Percentiles rank a stretch among this genome's conserved stretches.
These are phyloP conservation scores for Rhizopus microsporus DNA, from an alignment of 371 early-diverging fungal species.

Conservation along the genomic window DNA sequence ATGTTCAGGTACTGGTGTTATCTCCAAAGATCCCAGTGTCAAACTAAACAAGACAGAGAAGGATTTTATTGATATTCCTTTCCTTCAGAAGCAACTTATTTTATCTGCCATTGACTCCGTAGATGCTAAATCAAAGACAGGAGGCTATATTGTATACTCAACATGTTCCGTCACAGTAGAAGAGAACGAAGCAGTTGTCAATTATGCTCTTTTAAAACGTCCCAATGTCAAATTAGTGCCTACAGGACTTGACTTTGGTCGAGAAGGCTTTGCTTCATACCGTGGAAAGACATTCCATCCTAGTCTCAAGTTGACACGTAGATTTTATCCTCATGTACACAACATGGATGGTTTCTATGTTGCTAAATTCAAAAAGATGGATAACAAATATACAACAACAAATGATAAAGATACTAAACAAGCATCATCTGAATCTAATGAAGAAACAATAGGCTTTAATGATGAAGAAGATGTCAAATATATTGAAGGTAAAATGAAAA, in stretches of 20 bases:
- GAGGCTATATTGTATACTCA: slow-evolving; percentile 98
- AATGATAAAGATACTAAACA: slow-evolving; percentile 39
- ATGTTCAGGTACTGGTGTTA: slow-evolving; percentile 99
- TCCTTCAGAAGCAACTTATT: slow-evolving; percentile 95
- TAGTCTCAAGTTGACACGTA: slow-evolving; percentile 79
- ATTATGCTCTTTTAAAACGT: slow-evolving; percentile 94
- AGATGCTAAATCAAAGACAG: slow-evolving; percentile 91
- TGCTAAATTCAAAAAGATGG: slow-evolving; percentile 92
- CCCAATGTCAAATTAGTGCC: slow-evolving; percentile 92
- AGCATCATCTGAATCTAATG: slow-evolving; percentile 19
- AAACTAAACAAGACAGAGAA: slow-evolving; percentile 93
- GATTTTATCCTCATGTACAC: slow-evolving; percentile 98
- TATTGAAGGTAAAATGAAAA: slow-evolving; percentile 46
- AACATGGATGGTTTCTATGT: slow-evolving; percentile 99
- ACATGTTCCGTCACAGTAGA: slow-evolving; percentile 99
- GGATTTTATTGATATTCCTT: slow-evolving; percentile 89
- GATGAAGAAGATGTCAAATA: slow-evolving; percentile 71
- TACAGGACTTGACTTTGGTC: slow-evolving; percentile 92
- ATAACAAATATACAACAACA: slow-evolving; percentile 64
- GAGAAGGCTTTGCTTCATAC: slow-evolving; percentile 84
- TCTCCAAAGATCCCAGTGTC: slow-evolving; percentile 96
- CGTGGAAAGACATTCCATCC: slow-evolving; percentile 92
- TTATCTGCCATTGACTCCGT: slow-evolving; percentile 97
- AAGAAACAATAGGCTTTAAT: slow-evolving; percentile 55
- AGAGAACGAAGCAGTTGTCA: slow-evolving; percentile 98